Base-by-base conservation (phyloP, 805 yeast species). In the Saturnispora mendoncae region DNA sequence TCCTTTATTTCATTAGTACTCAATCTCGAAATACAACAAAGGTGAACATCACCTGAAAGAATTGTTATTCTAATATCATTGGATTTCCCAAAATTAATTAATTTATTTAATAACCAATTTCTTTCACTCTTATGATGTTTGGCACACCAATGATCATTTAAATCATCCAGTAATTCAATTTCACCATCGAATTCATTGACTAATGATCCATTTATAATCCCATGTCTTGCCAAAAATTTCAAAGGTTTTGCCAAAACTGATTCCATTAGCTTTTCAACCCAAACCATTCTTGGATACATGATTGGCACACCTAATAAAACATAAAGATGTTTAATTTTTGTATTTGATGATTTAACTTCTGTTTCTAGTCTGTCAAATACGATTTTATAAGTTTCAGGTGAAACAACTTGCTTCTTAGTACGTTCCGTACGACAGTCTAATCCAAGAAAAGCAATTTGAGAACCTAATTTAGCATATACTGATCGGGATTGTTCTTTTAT, bases 121-220 rank as follows among this genome's bases (percentile, higher is more conserved):
- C 98, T 73, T 62, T 90, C 98, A 37, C 62, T 61, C 58, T 90
- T 92, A 64, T 90, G 98, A 57, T 80, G 74, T 45, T 71, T 71
- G 3, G 95, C 80, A 59, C 97, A 87, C 98, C 98, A 90, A 64
- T 90, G 97, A 58, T 90, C 98, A 55, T 87, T 80, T 60, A 92
- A 68, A 58, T 90, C 97, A 56, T 92, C 97, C 50, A 92, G 69
- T 13, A 90, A 75, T 62, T 90, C 97, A 5, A 90, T 78, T 31
- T 82, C 76, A 2, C 97, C 97, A 57, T 88, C 96, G 54, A 88
- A 90, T 51, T 84, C 92, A 56, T 92, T 90, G 20, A 86, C 86
- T 26, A 90, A 61, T 0, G 95, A 94, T 45, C 71, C 69, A 37
- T 78, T 72, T 27, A 79, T 57, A 31, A 83, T 61, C 2, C 87